Conservation (phyloP, 495 filamentous ascomycete species). For the Cladorrhinum samala region DNA sequence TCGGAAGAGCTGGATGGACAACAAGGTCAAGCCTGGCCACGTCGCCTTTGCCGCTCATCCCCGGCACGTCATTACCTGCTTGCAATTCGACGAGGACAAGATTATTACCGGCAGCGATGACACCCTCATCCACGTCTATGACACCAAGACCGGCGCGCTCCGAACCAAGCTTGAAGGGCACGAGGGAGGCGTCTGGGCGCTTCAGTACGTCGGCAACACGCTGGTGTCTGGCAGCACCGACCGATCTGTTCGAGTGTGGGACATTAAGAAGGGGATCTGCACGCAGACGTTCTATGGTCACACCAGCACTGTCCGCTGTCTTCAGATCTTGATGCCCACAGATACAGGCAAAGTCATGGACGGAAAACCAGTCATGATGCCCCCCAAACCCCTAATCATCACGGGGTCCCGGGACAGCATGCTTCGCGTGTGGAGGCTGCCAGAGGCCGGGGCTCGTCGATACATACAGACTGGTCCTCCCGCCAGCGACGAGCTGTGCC, state of each 20-base stretch:
- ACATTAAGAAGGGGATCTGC: slow-evolving; percentile 85
- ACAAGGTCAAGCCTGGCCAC: slow-evolving; percentile 80
- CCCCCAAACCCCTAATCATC: slow-evolving; percentile 88
- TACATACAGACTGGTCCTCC: slow-evolving; percentile 73
- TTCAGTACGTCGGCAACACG: slow-evolving; percentile 92
- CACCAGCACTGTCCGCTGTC: slow-evolving; percentile 91
- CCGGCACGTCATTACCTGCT: slow-evolving; percentile 92
- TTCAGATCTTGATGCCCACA: slow-evolving; percentile 88
- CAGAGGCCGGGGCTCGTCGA: slow-evolving; percentile 64
- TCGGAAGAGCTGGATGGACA: slow-evolving; percentile 81
- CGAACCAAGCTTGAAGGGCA: slow-evolving; percentile 81
- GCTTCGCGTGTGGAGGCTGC: slow-evolving; percentile 90
- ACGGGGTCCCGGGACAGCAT: slow-evolving; percentile 95
- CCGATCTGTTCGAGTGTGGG: slow-evolving; percentile 93
- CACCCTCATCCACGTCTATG: slow-evolving; percentile 96
- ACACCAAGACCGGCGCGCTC: slow-evolving; percentile 87
- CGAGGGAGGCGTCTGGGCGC: slow-evolving; percentile 95
- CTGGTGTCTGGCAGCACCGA: slow-evolving; percentile 96
- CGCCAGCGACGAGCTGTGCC: slow-evolving; percentile 76
- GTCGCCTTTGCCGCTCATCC: slow-evolving; percentile 94
- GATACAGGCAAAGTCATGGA: slow-evolving; percentile 64
- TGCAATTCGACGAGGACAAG: slow-evolving; percentile 97
- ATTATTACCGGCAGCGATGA: slow-evolving; percentile 97
- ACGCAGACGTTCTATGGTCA: slow-evolving; percentile 96
- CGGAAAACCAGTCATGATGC: slow-evolving; percentile 79